phyloP scores from a whole-genome alignment of 2,329 filamentous ascomycete genomes.

The Colletotrichum sojae region DNA sequence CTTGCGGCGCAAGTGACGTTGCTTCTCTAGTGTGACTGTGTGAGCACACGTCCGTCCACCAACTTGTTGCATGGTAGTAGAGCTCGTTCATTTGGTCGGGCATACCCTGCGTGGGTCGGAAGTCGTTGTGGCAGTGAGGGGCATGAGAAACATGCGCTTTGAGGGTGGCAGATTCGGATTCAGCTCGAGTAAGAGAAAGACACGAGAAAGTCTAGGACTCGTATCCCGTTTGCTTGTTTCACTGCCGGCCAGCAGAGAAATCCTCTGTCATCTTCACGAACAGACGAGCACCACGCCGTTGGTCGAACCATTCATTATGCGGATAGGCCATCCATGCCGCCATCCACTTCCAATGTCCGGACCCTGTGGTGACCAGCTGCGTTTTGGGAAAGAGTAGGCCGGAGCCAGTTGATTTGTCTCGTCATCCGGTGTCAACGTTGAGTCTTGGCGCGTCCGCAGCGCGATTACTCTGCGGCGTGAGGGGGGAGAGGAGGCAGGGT shows the following conservation, averaged over 20 bases:
- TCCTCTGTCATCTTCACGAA: conserved; percentile 3
- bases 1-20: not conserved
- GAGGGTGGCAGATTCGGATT: conserved; percentile 32
- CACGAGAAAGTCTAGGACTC: conserved; percentile 23
- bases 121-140: conserved; percentile 21
- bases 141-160: conserved; percentile 12
- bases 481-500: not conserved
- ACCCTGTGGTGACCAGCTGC: conserved; percentile 21
- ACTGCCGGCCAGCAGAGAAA: conserved; percentile 11
- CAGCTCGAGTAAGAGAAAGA: conserved; percentile 32
- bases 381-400: conserved; percentile 21
- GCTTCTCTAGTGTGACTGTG: not conserved
- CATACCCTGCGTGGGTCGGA: conserved; percentile 20
- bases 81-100: conserved; percentile 4
- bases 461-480: not conserved
- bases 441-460: conserved; percentile 11
- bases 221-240: conserved; percentile 31
- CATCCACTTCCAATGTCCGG: conserved; percentile 35
- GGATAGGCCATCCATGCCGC: conserved; percentile 25
- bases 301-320: conserved; percentile 22
- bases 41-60: too few relatives aligned
- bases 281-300: not conserved
- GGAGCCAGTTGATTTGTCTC: conserved; percentile 19
- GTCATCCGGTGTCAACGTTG: conserved; percentile 22
- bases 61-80: too few relatives aligned